These are phyloP conservation scores for Gloeostereum incarnatum DNA, from an alignment of 768 basidiomycete species.

Conservation along the genomic window DNA sequence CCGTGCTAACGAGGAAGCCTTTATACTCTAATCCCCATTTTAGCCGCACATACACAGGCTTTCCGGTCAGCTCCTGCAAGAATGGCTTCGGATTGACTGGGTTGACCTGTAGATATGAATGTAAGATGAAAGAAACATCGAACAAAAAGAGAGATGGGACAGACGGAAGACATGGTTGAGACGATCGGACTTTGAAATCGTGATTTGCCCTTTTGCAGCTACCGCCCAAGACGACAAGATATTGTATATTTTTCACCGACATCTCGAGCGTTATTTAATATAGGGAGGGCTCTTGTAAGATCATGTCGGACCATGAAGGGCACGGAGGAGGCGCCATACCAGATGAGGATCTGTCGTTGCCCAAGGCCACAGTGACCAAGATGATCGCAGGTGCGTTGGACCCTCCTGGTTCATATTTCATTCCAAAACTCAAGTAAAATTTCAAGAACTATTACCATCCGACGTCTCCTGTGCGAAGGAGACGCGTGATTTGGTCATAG, in stretches of 20 bases:
- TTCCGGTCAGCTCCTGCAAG: conserved; percentile 96
- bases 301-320: conserved; percentile 91
- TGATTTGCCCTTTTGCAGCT: conserved; percentile 1
- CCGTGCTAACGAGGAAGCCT: conserved; percentile 97
- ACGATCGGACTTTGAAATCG: conserved; percentile 27
- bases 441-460: conserved; percentile 75
- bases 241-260: too few species aligned
- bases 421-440: neutral
- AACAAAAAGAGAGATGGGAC: conserved; percentile 18
- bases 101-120: conserved; percentile 43
- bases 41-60: conserved; percentile 88
- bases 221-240: too few species aligned
- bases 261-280: too few species aligned
- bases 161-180: conserved; percentile 55
- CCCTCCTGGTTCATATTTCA: conserved; percentile 3
- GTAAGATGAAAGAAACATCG: conserved; percentile 2
- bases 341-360: conserved; percentile 90
- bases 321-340: conserved; percentile 49
- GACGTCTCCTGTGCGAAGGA: conserved; percentile 92
- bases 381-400: conserved; percentile 74
- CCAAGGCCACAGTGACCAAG: conserved; percentile 96
- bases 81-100: conserved; percentile 99
- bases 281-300: too few species aligned
- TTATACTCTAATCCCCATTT: conserved; percentile 99
- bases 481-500: conserved; percentile 92